Evolutionary conservation across 257 asterid species (phyloP).

Genomic region (Rehmannia glutinosa): DNA sequence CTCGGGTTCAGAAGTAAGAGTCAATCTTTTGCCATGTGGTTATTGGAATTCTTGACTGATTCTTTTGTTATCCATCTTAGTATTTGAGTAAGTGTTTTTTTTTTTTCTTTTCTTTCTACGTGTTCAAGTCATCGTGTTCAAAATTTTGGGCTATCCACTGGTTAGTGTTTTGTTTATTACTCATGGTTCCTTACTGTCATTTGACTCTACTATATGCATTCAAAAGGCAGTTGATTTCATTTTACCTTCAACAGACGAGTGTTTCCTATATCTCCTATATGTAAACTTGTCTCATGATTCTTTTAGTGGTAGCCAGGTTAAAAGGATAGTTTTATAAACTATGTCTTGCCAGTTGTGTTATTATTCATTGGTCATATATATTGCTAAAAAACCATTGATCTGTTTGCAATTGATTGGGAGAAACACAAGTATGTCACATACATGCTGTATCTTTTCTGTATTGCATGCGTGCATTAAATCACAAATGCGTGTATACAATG

Average conservation of each 20-base stretch:
- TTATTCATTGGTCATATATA: not conserved
- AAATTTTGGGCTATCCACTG: not conserved
- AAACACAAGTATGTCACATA: not conserved
- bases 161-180: not conserved
- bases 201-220: not conserved
- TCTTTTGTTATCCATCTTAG: not conserved
- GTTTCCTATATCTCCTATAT: not conserved
- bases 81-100: not conserved
- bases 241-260: not conserved
- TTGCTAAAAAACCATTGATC: not conserved
- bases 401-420: not conserved
- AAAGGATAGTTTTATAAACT: not conserved
- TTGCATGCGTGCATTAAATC: not conserved
- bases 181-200: not conserved
- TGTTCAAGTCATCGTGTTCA: too few relatives aligned
- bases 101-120: too few relatives aligned
- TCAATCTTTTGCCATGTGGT: not conserved
- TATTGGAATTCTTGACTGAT: not conserved
- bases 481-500: not conserved
- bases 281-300: not conserved
- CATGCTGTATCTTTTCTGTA: not conserved
- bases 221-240: not conserved
- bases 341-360: not conserved
- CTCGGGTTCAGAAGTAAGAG: constrained; percentile 67
- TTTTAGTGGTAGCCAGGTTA: not conserved